A percentile compares a stretch with the other conserved stretches of the same genome.
Evolutionary conservation across 2,329 filamentous ascomycete genomes (phyloP).

Genomic region (Exophiala bonariae): DNA sequence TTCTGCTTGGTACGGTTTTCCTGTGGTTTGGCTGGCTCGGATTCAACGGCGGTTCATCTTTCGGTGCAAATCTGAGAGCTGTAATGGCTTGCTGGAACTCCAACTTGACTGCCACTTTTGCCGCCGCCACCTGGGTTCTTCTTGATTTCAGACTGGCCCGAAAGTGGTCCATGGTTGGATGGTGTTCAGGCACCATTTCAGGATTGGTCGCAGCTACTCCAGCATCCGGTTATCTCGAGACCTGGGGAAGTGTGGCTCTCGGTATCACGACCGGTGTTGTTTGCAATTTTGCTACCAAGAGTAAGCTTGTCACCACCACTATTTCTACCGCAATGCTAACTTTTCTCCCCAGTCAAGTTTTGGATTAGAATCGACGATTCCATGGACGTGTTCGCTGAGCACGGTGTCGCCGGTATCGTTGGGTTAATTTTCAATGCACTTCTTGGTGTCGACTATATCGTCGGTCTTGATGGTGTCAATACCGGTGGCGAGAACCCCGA

Average conservation of each 20-base stretch:
- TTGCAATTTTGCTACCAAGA: slow-evolving; percentile 85
- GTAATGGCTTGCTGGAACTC: slow-evolving; percentile 98
- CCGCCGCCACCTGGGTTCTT: slow-evolving; percentile 87
- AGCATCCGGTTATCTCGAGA: slow-evolving; percentile 59
- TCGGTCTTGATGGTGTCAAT: slow-evolving; percentile 68
- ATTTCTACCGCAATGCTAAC: slow-evolving; percentile 11
- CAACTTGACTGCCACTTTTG: slow-evolving; percentile 89
- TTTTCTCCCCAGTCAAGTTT: slow-evolving; percentile 58
- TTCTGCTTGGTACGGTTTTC: slow-evolving; percentile 90
- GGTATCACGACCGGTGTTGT: slow-evolving; percentile 64
- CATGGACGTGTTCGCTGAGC: slow-evolving; percentile 88
- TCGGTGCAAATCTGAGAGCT: slow-evolving; percentile 90
- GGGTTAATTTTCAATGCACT: slow-evolving; percentile 78
- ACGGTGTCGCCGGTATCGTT: slow-evolving; percentile 79
- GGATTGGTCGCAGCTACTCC: slow-evolving; percentile 86
- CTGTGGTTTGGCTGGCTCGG: slow-evolving; percentile 99
- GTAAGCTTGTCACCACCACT: slow-evolving; percentile 54
- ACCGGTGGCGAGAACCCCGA: slow-evolving; percentile 41
- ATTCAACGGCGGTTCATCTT: slow-evolving; percentile 95
- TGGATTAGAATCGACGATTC: slow-evolving; percentile 81
- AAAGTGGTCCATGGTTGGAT: slow-evolving; percentile 93
- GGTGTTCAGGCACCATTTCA: slow-evolving; percentile 86
- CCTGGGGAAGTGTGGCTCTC: slow-evolving; percentile 63
- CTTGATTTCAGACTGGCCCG: slow-evolving; percentile 92
- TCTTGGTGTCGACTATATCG: slow-evolving; percentile 73